Conservation (phyloP, 352 stramenopile genomes). For the Blastocystis sp. region DNA sequence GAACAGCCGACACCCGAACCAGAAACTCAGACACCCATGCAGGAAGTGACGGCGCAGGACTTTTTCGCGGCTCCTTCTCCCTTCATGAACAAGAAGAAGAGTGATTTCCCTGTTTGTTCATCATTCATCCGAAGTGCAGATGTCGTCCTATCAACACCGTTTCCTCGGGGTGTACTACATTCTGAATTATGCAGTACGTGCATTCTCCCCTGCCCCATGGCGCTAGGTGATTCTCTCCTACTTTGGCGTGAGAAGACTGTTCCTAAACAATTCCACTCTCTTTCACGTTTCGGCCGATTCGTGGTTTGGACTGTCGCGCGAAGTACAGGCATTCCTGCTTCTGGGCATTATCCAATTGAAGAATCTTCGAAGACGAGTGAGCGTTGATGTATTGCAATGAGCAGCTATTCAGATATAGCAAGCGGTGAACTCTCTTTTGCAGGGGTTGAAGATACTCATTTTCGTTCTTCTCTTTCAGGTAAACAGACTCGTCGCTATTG, state of each 20-base stretch:
- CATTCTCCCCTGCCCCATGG: not conserved
- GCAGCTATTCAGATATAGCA: not conserved
- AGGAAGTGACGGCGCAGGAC: constrained; percentile 7
- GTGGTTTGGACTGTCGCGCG: constrained; percentile 48
- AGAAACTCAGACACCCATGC: not conserved
- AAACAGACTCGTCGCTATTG: constrained; percentile 15
- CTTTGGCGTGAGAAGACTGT: not conserved
- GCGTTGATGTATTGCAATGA: not conserved
- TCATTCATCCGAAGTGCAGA: constrained; percentile 5
- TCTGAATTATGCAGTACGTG: constrained; percentile 16
- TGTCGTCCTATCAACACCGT: constrained; percentile 40
- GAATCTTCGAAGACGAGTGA: constrained; percentile 2
- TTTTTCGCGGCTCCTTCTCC: constrained; percentile 7
- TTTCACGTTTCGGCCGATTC: not conserved
- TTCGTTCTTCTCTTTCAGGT: constrained; percentile 26
- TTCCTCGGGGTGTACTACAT: constrained; percentile 43
- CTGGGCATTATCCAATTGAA: constrained; percentile 52
- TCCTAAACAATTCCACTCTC: not conserved
- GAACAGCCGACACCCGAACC: not conserved
- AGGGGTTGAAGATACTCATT: constrained; percentile 4
- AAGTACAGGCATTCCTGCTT: constrained; percentile 58
- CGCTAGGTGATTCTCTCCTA: constrained; percentile 43
- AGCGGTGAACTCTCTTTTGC: constrained; percentile 1
- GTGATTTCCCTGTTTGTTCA: constrained; percentile 37
- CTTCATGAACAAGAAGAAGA: constrained; percentile 18